phyloP scores from a whole-genome alignment of 805 yeast genomes.

The Debaryomyces castellii region DNA sequence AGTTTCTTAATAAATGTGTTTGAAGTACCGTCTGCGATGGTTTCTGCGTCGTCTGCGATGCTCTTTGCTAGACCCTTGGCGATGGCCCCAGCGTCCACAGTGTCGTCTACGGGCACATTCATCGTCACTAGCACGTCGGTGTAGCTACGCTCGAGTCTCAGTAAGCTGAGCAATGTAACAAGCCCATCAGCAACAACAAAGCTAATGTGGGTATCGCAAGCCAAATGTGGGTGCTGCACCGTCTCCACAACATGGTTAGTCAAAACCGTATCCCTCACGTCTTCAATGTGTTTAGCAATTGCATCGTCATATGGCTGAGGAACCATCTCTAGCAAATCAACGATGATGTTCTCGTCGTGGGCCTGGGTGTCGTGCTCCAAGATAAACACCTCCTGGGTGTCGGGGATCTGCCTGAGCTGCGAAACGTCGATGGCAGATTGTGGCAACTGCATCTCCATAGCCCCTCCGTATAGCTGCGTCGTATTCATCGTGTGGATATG shows the following conservation, averaged over 20 bases:
- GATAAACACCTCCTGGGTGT: constrained; percentile 89
- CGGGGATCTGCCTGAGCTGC: constrained; percentile 78
- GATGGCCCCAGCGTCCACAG: constrained; percentile 5
- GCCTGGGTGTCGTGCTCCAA: constrained; percentile 27
- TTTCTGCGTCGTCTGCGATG: background rate
- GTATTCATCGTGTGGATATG: background rate
- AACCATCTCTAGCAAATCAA: constrained; percentile 61
- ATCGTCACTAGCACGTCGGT: constrained; percentile 65
- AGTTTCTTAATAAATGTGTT: constrained; percentile 4
- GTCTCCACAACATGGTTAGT: constrained; percentile 10
- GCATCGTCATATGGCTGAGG: constrained; percentile 40
- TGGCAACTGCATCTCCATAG: constrained; percentile 62
- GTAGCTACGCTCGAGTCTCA: constrained; percentile 48
- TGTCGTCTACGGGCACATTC: constrained; percentile 48
- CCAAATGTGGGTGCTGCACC: constrained; percentile 1
- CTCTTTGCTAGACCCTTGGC: constrained; percentile 3
- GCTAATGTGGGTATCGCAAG: constrained; percentile 4
- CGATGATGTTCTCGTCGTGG: constrained; percentile 55
- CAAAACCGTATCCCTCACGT: constrained; percentile 38
- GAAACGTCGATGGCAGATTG: constrained; percentile 67
- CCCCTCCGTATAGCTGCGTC: constrained; percentile 74
- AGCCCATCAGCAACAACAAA: constrained; percentile 19
- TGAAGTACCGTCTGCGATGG: background rate
- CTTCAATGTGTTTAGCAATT: constrained; percentile 53
- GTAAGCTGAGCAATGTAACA: constrained; percentile 54